These are phyloP conservation scores for Globisporangium nagaii DNA, from an alignment of 352 stramenopile species.

Conservation along the genomic window DNA sequence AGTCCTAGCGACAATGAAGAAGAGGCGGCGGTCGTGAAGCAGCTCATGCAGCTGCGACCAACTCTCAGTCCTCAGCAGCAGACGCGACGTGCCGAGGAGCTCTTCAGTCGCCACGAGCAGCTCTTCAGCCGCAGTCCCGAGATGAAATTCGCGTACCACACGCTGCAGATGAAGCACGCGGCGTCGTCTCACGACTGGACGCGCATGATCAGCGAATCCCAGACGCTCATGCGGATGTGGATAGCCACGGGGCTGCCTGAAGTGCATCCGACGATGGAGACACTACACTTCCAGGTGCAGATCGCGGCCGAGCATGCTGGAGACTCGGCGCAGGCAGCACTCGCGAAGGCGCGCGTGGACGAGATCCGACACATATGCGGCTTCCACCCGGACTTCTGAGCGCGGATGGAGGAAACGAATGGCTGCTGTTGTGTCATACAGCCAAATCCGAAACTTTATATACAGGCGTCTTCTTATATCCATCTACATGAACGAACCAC, in stretches of 20 bases:
- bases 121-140: slow-evolving; percentile 24
- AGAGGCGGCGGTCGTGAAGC: slow-evolving; percentile 11
- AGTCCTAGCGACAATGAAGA: slow-evolving; percentile 9
- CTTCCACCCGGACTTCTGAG: too few species aligned
- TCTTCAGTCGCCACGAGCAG: not conserved
- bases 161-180: slow-evolving; percentile 34
- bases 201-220: slow-evolving; percentile 20
- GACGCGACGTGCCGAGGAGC: slow-evolving; percentile 9
- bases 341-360: slow-evolving; percentile 8
- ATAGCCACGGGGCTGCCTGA: slow-evolving; percentile 17
- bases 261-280: slow-evolving; percentile 39
- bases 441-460: not conserved
- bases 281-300: slow-evolving; percentile 41
- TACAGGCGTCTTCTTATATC: not conserved
- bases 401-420: too few species aligned
- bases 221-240: slow-evolving; percentile 35
- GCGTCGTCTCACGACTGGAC: slow-evolving; percentile 18
- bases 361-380: slow-evolving; percentile 27
- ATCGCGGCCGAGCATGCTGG: slow-evolving; percentile 26
- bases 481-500: not conserved
- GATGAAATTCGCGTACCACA: slow-evolving; percentile 33
- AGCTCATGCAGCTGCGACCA: slow-evolving; percentile 24
- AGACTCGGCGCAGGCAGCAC: slow-evolving; percentile 9
- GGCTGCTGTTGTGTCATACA: too few species aligned
- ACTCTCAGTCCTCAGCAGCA: slow-evolving; percentile 11